phyloP scores from a whole-genome alignment of 768 basidiomycete genomes.

The Cyclocybe cylindracea region DNA sequence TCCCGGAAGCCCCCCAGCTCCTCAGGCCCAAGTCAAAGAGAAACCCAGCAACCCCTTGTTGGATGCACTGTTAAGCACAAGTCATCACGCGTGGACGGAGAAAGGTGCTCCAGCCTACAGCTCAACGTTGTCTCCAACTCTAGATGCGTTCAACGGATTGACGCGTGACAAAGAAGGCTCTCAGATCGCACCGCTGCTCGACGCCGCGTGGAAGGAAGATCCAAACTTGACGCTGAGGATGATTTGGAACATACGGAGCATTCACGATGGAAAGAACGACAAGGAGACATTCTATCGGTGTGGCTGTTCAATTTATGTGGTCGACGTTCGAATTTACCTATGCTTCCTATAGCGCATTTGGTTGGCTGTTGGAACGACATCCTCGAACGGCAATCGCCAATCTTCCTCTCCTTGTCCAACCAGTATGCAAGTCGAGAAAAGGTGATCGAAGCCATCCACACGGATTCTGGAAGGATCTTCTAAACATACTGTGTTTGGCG shows the following conservation, averaged over 20 bases:
- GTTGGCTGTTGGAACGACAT: slow-evolving; percentile 70
- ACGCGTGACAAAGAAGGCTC: slow-evolving; percentile 18
- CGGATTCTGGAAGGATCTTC: slow-evolving; percentile 77
- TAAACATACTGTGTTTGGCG: slow-evolving; percentile 66
- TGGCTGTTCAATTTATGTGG: slow-evolving; percentile 8
- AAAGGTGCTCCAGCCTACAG: slow-evolving; percentile 52
- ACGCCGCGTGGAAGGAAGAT: slow-evolving; percentile 59
- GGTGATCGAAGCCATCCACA: slow-evolving; percentile 37
- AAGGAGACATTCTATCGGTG: slow-evolving; percentile 62
- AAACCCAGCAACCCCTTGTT: slow-evolving; percentile 50
- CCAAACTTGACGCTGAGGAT: slow-evolving; percentile 57
- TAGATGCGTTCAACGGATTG: slow-evolving; percentile 58
- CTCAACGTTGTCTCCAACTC: slow-evolving; percentile 50
- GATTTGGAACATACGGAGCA: slow-evolving; percentile 70
- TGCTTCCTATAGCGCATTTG: slow-evolving; percentile 43
- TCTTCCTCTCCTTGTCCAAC: slow-evolving; percentile 52
- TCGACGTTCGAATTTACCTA: not conserved
- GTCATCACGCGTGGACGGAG: slow-evolving; percentile 46
- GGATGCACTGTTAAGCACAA: slow-evolving; percentile 44
- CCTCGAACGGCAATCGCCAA: slow-evolving; percentile 71
- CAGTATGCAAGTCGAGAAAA: slow-evolving; percentile 40
- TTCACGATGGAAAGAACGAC: slow-evolving; percentile 68
- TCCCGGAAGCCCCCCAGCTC: not conserved
- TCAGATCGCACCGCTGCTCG: slow-evolving; percentile 36
- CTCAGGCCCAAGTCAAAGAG: not conserved